phyloP scores from a whole-genome alignment of 805 yeast species.

The Metschnikowia hibisci region DNA sequence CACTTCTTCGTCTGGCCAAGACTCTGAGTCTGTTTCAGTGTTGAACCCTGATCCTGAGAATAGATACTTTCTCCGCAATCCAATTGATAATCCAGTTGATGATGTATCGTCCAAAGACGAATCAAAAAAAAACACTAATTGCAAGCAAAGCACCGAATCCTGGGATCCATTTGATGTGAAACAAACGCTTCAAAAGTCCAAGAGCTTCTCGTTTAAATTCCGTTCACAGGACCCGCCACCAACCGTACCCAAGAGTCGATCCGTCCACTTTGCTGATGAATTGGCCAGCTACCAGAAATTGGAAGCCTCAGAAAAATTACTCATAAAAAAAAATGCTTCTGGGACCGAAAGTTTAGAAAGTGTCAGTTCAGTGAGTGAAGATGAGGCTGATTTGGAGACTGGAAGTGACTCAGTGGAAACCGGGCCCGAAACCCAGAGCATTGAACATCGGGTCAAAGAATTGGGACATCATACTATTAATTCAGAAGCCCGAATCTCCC shows the following conservation, averaged over 20 bases:
- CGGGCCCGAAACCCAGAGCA: too few relatives aligned
- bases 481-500: too few relatives aligned
- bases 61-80: slow-evolving; percentile 12
- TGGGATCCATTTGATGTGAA: slow-evolving; percentile 13
- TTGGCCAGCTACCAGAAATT: slow-evolving; percentile 8
- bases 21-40: slow-evolving; percentile 9
- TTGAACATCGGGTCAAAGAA: too few relatives aligned
- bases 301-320: background rate
- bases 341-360: background rate
- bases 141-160: slow-evolving; percentile 1
- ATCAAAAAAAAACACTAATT: background rate
- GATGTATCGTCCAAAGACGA: background rate
- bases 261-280: slow-evolving; percentile 17
- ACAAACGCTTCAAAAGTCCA: slow-evolving; percentile 9
- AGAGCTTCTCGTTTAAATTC: slow-evolving; percentile 12
- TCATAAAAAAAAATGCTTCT: background rate
- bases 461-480: too few relatives aligned
- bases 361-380: background rate
- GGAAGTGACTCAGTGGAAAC: background rate
- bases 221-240: background rate
- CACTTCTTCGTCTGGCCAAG: slow-evolving; percentile 8
- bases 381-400: background rate
- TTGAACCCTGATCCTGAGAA: slow-evolving; percentile 10
- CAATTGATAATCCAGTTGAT: slow-evolving; percentile 1
- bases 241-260: slow-evolving; percentile 13